Evolutionary conservation across 2,329 filamentous ascomycete species (phyloP), one percentile per base, ranked within the genome.

Genomic region (Hypoxylon sp.): DNA sequence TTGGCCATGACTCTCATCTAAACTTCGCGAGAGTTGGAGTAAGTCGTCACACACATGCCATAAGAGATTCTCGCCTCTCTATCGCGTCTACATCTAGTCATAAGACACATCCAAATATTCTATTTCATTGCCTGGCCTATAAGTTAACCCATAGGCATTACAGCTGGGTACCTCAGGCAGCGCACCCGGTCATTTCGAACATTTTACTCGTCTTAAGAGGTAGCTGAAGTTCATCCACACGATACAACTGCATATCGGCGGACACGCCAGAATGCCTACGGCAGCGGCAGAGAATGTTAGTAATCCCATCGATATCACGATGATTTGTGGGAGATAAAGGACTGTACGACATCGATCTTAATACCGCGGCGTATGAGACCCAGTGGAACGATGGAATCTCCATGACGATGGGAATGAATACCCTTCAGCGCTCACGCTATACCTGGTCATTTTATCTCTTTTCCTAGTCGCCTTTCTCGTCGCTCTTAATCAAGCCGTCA

Each of bases 401-500:
- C 30, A 21, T 14, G 57, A 65, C 6, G 61, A 64, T 14, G 50
- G 37, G 39, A 51, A 55, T n/a, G 57, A 61, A 37, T 71, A 71
- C 23, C 69, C 71, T 2, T 50, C 70, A 5, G 71, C 70, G 1
- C 65, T 55, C 14, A 66, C 68, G 39, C 55, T 73, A 5, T 63
- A 59, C 41, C 60, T 70, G 1, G 55, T 73, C 12, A 68, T 70
- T 30, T 50, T 70, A 2, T 70, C 68, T 7, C 64, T 71, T 8
- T 69, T 61, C 29, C 50, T 71, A 1, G 58, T 66, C 19, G 67
- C 70, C 16, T 71, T 73, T 45, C 70, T 71, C 34, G 70, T 73
- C 9, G 69, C 71, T 1, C 62, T 73, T 14, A 70, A 70, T 43
- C 68, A 71, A 47, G 70, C 71, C 30, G 71, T 71, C 55, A 71